These are phyloP conservation scores for Monilinia laxa DNA, from an alignment of 2,329 filamentous ascomycete species.

Conservation along the genomic window DNA sequence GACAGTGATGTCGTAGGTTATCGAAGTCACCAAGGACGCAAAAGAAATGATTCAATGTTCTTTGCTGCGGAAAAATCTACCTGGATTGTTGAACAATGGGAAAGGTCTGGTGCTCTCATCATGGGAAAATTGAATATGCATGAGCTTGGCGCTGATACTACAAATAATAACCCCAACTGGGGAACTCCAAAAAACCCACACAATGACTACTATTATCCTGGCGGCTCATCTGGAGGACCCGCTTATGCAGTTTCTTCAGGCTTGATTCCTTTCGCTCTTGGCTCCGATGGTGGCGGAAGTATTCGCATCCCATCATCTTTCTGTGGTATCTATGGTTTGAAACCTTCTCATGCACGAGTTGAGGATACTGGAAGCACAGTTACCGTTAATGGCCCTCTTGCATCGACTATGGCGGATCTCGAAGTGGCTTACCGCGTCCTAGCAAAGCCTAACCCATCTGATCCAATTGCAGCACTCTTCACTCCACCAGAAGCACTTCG, in stretches of 20 bases:
- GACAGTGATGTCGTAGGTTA: constrained; percentile 76
- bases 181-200: constrained; percentile 78
- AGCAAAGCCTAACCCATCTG: constrained; percentile 65
- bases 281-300: constrained; percentile 81
- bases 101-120: constrained; percentile 69
- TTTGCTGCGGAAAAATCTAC: constrained; percentile 63
- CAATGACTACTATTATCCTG: constrained; percentile 70
- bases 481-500: constrained; percentile 48
- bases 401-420: constrained; percentile 73
- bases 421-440: constrained; percentile 80
- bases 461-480: constrained; percentile 62
- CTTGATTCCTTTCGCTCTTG: constrained; percentile 66
- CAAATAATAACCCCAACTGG: constrained; percentile 82
- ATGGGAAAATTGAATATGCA: constrained; percentile 85
- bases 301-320: constrained; percentile 46
- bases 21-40: constrained; percentile 64
- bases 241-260: constrained; percentile 75
- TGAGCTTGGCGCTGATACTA: constrained; percentile 75
- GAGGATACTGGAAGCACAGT: constrained; percentile 54
- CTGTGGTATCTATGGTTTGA: constrained; percentile 67
- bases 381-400: constrained; percentile 71
- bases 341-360: constrained; percentile 72
- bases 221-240: constrained; percentile 90
- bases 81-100: constrained; percentile 69
- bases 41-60: constrained; percentile 82